These are phyloP conservation scores for Leptodermis oblonga DNA, from an alignment of 257 asterid genomes.

Conservation along the genomic window DNA sequence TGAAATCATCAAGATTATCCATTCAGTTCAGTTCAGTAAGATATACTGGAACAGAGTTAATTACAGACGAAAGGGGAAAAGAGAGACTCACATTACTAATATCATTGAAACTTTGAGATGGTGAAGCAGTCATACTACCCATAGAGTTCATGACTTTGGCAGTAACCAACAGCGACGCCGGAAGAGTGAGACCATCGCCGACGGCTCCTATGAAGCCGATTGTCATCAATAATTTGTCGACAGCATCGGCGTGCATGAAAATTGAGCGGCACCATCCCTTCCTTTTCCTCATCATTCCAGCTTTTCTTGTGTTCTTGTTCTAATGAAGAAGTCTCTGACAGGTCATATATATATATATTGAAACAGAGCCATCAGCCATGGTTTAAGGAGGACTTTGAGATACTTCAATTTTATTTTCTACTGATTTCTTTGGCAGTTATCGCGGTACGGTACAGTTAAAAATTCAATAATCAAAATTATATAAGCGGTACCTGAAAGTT, in stretches of 20 bases:
- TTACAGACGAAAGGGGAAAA: not conserved
- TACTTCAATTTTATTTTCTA: no score
- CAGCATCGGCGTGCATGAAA: not conserved
- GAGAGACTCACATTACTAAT: slow-evolving; percentile 55
- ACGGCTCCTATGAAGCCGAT: slow-evolving; percentile 58
- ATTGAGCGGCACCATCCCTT: not conserved
- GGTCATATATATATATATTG: no score
- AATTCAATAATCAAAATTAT: no score
- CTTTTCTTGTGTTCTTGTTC: no score
- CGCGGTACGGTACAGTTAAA: no score
- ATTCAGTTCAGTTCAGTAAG: not conserved
- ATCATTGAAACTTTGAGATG: slow-evolving; percentile 30
- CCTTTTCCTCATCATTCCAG: not conserved
- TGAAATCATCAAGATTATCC: slow-evolving; percentile 28
- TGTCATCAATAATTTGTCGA: slow-evolving; percentile 52
- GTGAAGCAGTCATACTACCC: slow-evolving; percentile 21
- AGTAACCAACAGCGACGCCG: slow-evolving; percentile 48
- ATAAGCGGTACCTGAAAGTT: no score
- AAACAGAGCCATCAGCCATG: no score
- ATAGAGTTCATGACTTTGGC: slow-evolving; percentile 56
- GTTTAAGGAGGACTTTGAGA: no score
- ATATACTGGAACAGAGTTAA: slow-evolving; percentile 20
- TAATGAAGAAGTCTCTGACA: no score
- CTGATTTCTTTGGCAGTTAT: no score
- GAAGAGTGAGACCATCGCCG: slow-evolving; percentile 68